Evolutionary conservation across 1,284 basidiomycete species (phyloP).

Genomic region (Leccinum cinnamomeum): DNA sequence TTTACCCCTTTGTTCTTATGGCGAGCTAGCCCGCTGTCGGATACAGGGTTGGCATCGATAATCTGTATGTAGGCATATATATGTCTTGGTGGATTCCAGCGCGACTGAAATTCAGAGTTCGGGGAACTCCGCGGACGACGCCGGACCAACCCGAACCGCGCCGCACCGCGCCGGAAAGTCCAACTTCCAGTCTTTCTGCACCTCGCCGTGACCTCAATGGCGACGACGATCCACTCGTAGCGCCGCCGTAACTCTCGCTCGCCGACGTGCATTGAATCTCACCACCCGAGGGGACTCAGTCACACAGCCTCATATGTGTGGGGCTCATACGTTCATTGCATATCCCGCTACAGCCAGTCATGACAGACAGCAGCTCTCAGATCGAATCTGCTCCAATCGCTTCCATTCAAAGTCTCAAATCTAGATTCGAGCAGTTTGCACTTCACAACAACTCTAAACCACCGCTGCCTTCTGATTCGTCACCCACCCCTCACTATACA

Average conservation of each 20-base stretch:
- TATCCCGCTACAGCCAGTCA: conserved; percentile 1
- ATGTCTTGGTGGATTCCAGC: no score
- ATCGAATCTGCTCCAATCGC: conserved; percentile 53
- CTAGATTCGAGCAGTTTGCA: conserved; percentile 56
- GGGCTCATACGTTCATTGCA: conserved; percentile 4
- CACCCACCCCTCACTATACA: conserved; percentile 41
- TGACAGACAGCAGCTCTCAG: conserved; percentile 30
- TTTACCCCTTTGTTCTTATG: no score
- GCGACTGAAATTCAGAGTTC: no score
- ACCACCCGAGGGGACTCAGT: not conserved
- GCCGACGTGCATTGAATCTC: not conserved
- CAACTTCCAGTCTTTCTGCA: not conserved
- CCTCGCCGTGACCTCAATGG: conserved; percentile 1
- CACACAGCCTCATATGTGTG: conserved; percentile 13
- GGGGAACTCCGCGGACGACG: conserved; percentile 19
- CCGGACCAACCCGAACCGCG: no score
- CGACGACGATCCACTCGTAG: not conserved
- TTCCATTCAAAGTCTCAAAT: conserved; percentile 65
- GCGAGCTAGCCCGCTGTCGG: no score
- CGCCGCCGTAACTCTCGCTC: not conserved
- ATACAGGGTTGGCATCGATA: no score
- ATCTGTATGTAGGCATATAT: no score
- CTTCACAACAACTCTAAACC: conserved; percentile 23
- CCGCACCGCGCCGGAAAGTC: no score
- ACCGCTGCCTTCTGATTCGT: conserved; percentile 25